Base-by-base conservation (phyloP, 495 filamentous ascomycete species). In the Penicillium verhagenii region DNA sequence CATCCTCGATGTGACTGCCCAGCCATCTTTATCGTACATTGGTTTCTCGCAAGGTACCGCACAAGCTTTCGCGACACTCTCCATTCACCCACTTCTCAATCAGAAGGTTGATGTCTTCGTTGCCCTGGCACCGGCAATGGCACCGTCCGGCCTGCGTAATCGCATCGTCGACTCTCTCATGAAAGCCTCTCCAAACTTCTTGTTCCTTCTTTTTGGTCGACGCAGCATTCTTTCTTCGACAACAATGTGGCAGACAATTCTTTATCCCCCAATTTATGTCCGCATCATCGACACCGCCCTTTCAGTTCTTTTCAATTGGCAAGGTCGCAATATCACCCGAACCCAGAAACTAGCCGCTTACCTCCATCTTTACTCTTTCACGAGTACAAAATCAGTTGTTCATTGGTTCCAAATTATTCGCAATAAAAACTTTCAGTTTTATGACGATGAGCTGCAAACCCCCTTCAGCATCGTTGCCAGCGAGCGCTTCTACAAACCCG, bases 391-490 rank as follows among this genome's bases (percentile, higher is more conserved):
- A 65, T 89, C 86, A 13, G 90, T 96, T 8, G 94, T 98, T 0
- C 94, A 98, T 62, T 98, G 94, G 94, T 98, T 98, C 71, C 94
- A 98, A 65, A 96, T 98, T 61, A 97, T 98, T 58, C 86, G 94
- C 42, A 96, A 92, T 63, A 87, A 89, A 58, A 88, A 81, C 26
- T 98, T 98, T 67, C 94, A 97, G 70, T 97, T 98, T 88, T 97
- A 91, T 68, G 94, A 98, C 63, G 94, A 98, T 63, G 93, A 97
- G 63, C 81, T 94, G 6, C 86, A 88, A 52, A 78, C 80, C 4
- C 82, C 83, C 1, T 72, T 90, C 40, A 78, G 76, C 44, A 55
- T 85, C 24, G 78, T 78, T 8, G 79, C 75, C 28, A 85, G 78
- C 55, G 77, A 80, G 42, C 77, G 79, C 13, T 89, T 89, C 66